Conservation (phyloP, 179 eudicot genomes). For the Heliamphora pulchella region DNA sequence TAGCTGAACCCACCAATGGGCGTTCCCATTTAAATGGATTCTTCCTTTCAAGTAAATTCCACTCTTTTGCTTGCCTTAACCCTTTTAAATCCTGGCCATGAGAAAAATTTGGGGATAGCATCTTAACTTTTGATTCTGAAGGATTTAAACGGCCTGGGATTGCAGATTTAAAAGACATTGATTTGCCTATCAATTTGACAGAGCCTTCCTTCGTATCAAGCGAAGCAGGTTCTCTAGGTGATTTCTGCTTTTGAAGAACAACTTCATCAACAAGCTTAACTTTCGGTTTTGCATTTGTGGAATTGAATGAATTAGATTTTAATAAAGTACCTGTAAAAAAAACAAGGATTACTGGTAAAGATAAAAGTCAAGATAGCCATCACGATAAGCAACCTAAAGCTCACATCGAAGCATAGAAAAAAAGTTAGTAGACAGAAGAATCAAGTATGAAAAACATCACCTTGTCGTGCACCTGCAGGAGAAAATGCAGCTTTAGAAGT, state of each 20-base stretch:
- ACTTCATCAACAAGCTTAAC: constrained; percentile 54
- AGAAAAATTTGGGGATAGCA: constrained; percentile 63
- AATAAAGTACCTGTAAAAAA: constrained; percentile 49
- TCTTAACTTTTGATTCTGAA: constrained; percentile 68
- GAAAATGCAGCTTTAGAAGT: constrained; percentile 39
- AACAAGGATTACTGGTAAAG: constrained; percentile 11
- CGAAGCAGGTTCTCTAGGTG: constrained; percentile 27
- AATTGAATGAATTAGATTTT: constrained; percentile 72
- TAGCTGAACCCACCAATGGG: constrained; percentile 30
- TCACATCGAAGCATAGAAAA: background rate
- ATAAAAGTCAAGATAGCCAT: background rate
- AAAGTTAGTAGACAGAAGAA: background rate
- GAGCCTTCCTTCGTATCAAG: constrained; percentile 50
- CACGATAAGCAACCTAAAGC: background rate
- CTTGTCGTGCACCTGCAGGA: constrained; percentile 29
- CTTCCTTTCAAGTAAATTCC: constrained; percentile 57
- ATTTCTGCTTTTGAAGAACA: constrained; percentile 54
- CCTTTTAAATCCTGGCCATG: constrained; percentile 58
- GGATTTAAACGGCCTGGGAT: constrained; percentile 37
- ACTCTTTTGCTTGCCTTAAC: constrained; percentile 45
- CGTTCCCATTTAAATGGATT: constrained; percentile 51
- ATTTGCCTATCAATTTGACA: constrained; percentile 49
- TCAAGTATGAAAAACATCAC: constrained; percentile 16
- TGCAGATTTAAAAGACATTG: constrained; percentile 58
- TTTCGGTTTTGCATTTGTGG: constrained; percentile 48